Conservation (phyloP, 352 stramenopile species). For the Pythium volutum region DNA sequence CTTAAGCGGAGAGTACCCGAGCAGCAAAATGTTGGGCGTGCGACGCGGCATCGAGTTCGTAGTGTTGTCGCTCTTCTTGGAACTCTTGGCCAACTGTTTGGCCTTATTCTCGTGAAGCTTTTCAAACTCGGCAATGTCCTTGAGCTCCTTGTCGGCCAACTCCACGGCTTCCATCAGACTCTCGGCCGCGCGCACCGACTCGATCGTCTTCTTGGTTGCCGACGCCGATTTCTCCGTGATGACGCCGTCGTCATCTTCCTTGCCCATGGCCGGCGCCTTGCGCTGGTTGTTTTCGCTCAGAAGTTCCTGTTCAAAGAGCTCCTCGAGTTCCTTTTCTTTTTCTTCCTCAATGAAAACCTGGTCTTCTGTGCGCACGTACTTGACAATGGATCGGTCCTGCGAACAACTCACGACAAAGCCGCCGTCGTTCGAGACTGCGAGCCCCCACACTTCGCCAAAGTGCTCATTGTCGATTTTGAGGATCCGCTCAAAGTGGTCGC, state of each 20-base stretch:
- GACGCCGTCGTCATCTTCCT: conserved; percentile 43
- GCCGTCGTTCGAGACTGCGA: conserved; percentile 90
- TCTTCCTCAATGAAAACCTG: conserved; percentile 99
- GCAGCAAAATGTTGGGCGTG: conserved; percentile 92
- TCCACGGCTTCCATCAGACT: conserved; percentile 96
- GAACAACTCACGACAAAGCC: conserved; percentile 94
- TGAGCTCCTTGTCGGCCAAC: conserved; percentile 88
- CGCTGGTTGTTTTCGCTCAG: conserved; percentile 76
- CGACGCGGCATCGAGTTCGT: conserved; percentile 32
- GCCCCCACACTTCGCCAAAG: conserved; percentile 84
- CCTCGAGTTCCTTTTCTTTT: conserved; percentile 93
- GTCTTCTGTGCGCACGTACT: conserved; percentile 96
- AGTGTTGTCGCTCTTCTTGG: conserved; percentile 53
- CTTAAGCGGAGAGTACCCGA: conserved; percentile 92
- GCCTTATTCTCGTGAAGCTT: conserved; percentile 57
- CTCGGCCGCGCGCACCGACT: conserved; percentile 89
- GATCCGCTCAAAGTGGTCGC: conserved; percentile 95
- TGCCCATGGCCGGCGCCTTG: conserved; percentile 58
- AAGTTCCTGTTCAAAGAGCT: conserved; percentile 94
- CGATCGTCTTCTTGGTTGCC: conserved; percentile 90
- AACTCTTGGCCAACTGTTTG: conserved; percentile 39
- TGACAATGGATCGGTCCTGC: conserved; percentile 96
- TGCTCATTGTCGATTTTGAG: conserved; percentile 74
- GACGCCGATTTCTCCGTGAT: conserved; percentile 63
- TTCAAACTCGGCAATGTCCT: conserved; percentile 79